These are phyloP conservation scores for Prunus padus DNA, from an alignment of 306 rosid species.

Conservation along the genomic window DNA sequence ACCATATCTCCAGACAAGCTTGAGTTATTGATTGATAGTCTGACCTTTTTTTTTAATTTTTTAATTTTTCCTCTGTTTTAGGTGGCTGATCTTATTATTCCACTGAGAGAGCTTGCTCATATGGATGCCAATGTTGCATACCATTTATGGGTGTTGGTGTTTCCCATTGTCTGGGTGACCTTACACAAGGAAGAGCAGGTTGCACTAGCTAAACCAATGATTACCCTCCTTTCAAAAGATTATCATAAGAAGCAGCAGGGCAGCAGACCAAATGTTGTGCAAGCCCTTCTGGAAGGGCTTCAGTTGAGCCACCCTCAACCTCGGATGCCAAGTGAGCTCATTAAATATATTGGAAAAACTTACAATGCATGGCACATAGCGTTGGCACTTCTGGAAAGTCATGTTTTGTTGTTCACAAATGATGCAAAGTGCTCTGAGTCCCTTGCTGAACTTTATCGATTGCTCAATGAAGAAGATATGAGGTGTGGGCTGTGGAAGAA, in stretches of 20 bases:
- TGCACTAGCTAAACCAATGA: slow-evolving; percentile 94
- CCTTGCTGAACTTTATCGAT: slow-evolving; percentile 91
- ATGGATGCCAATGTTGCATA: slow-evolving; percentile 96
- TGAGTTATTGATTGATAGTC: slow-evolving; percentile 10
- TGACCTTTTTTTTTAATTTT: background rate
- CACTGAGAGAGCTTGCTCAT: slow-evolving; percentile 95
- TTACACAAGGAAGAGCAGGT: slow-evolving; percentile 95
- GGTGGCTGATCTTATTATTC: slow-evolving; percentile 91
- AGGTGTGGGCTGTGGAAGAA: slow-evolving; percentile 98
- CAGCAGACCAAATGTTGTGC: slow-evolving; percentile 94
- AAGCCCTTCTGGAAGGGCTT: slow-evolving; percentile 98
- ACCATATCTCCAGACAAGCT: background rate
- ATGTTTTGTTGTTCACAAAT: slow-evolving; percentile 80
- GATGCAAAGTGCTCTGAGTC: slow-evolving; percentile 94
- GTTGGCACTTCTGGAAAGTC: slow-evolving; percentile 93
- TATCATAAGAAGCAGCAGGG: slow-evolving; percentile 95
- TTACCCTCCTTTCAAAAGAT: slow-evolving; percentile 86
- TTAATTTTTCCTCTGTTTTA: slow-evolving; percentile 22
- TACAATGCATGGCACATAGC: slow-evolving; percentile 99
- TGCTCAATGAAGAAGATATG: slow-evolving; percentile 99
- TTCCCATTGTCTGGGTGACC: slow-evolving; percentile 98
- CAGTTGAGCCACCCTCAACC: slow-evolving; percentile 99
- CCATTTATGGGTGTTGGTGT: slow-evolving; percentile 98
- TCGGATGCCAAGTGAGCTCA: slow-evolving; percentile 99
- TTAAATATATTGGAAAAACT: slow-evolving; percentile 93